Evolutionary conservation across 768 basidiomycete species (phyloP).

Genomic region (Boletus tylopilopsis): DNA sequence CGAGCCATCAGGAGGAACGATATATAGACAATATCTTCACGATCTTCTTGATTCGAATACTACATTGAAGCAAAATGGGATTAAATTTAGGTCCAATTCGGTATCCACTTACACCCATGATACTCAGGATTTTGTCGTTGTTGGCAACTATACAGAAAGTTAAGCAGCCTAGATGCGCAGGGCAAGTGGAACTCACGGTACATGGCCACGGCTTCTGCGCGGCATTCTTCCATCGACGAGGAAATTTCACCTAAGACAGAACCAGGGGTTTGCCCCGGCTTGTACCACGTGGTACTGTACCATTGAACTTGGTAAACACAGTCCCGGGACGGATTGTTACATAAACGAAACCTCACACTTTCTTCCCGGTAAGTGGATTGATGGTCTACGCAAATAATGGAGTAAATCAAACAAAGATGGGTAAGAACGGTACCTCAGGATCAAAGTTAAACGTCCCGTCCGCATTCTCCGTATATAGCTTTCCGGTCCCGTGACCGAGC

Average conservation of each 20-base stretch:
- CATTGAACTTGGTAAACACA: background rate
- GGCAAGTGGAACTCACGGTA: slow-evolving; percentile 51
- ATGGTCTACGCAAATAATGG: slow-evolving; percentile 49
- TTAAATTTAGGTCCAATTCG: background rate
- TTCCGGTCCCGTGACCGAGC: slow-evolving; percentile 82
- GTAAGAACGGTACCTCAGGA: slow-evolving; percentile 46
- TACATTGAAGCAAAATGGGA: slow-evolving; percentile 23
- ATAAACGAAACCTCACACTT: slow-evolving; percentile 45
- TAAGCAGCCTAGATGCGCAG: background rate
- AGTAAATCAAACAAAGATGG: background rate
- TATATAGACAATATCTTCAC: slow-evolving; percentile 77
- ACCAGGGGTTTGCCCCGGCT: slow-evolving; percentile 78
- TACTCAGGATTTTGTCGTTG: slow-evolving; percentile 70
- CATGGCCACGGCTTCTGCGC: slow-evolving; percentile 85
- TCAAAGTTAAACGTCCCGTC: slow-evolving; percentile 85
- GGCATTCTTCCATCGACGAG: slow-evolving; percentile 89
- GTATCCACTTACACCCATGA: slow-evolving; percentile 61
- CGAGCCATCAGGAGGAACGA: slow-evolving; percentile 87
- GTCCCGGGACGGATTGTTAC: background rate
- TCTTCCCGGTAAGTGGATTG: slow-evolving; percentile 77
- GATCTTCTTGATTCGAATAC: slow-evolving; percentile 65
- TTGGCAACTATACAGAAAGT: slow-evolving; percentile 51
- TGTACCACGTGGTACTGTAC: slow-evolving; percentile 77
- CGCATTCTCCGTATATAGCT: slow-evolving; percentile 71
- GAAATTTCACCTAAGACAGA: slow-evolving; percentile 84